Evolutionary conservation across 2,329 filamentous ascomycete genomes (phyloP).

Genomic region (Cercospora citrullina): DNA sequence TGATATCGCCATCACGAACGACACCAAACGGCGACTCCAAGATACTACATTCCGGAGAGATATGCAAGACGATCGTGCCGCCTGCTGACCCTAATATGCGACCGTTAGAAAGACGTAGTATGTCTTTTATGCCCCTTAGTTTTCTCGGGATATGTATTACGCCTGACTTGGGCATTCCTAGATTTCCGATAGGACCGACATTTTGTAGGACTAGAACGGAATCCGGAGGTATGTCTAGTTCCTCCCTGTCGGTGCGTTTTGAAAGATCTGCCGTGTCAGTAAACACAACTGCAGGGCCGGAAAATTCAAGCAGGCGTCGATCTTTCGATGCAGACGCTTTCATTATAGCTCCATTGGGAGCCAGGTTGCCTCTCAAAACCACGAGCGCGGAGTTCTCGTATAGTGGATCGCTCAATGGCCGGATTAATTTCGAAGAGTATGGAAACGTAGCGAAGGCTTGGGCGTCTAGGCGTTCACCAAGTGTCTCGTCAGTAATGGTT

Average conservation of each 20-base stretch:
- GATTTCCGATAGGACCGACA: slow-evolving; percentile 54
- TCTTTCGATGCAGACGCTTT: slow-evolving; percentile 56
- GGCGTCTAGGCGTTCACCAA: slow-evolving; percentile 49
- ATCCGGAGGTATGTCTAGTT: slow-evolving; percentile 46
- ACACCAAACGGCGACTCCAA: slow-evolving; percentile 51
- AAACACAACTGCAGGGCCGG: slow-evolving; percentile 51
- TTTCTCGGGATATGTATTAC: slow-evolving; percentile 55
- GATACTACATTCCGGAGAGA: slow-evolving; percentile 54
- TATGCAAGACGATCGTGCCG: slow-evolving; percentile 56
- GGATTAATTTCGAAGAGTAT: slow-evolving; percentile 47
- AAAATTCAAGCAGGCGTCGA: slow-evolving; percentile 46
- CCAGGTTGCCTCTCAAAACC: slow-evolving; percentile 51
- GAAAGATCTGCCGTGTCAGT: slow-evolving; percentile 51
- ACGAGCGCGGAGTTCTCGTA: slow-evolving; percentile 49
- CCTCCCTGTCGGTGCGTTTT: slow-evolving; percentile 48
- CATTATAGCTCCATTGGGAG: slow-evolving; percentile 51
- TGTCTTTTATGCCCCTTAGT: slow-evolving; percentile 53
- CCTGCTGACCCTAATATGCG: slow-evolving; percentile 58
- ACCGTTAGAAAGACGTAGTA: slow-evolving; percentile 56
- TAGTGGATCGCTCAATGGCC: slow-evolving; percentile 48
- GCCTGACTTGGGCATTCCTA: slow-evolving; percentile 56
- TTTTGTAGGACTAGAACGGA: slow-evolving; percentile 52
- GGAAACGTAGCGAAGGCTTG: slow-evolving; percentile 46
- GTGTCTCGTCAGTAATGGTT: slow-evolving; percentile 51
- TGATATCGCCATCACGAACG: slow-evolving; percentile 51